Conservation (phyloP, 345 rosid species). For the Syzygium grande region DNA sequence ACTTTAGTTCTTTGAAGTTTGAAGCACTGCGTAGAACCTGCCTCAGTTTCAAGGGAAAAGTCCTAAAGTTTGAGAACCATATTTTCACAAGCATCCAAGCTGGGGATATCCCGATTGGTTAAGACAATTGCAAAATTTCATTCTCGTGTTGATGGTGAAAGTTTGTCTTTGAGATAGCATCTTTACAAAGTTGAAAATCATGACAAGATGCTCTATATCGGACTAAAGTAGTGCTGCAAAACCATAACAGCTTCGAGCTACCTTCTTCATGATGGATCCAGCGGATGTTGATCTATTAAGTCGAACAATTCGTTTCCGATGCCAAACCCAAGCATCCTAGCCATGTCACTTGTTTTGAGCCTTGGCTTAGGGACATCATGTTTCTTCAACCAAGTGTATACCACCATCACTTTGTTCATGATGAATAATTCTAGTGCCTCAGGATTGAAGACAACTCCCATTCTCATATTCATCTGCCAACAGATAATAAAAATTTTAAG, state of each 20-base stretch:
- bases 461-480: slow-evolving; percentile 70
- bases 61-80: not conserved
- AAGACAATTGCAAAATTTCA: not conserved
- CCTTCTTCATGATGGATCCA: not conserved
- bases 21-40: not conserved
- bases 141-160: not conserved
- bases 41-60: not conserved
- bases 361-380: slow-evolving; percentile 54
- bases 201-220: not conserved
- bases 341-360: slow-evolving; percentile 74
- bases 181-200: not conserved
- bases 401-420: slow-evolving; percentile 68
- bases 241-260: not conserved
- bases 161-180: not conserved
- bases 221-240: not conserved
- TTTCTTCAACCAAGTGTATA: slow-evolving; percentile 61
- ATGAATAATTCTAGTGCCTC: slow-evolving; percentile 77
- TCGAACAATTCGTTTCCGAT: slow-evolving; percentile 66
- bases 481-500: not conserved
- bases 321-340: slow-evolving; percentile 87
- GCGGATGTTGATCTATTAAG: slow-evolving; percentile 27
- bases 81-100: not conserved
- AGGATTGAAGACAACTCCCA: slow-evolving; percentile 86
- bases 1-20: not conserved
- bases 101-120: not conserved